Evolutionary conservation across 345 rosid species (phyloP).

Genomic region (Diplotaxis tenuifolia): DNA sequence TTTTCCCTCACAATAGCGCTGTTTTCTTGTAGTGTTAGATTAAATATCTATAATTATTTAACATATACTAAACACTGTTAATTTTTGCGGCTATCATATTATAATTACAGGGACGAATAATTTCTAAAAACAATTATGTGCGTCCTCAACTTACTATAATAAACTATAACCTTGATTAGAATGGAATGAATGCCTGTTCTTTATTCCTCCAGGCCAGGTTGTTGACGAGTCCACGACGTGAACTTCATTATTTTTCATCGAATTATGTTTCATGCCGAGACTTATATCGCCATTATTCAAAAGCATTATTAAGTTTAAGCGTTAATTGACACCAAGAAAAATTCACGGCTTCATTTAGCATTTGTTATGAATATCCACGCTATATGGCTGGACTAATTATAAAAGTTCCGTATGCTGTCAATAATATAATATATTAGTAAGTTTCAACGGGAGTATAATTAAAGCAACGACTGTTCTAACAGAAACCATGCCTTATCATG

Average conservation of each 20-base stretch:
- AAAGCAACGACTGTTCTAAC: background rate
- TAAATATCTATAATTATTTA: background rate
- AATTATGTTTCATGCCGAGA: background rate
- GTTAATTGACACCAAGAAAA: background rate
- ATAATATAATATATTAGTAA: background rate
- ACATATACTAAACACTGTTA: background rate
- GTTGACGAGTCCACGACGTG: background rate
- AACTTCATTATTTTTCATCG: background rate
- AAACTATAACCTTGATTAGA: too few relatives aligned
- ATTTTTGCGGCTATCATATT: too few relatives aligned
- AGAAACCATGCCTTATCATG: too few relatives aligned
- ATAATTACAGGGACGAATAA: too few relatives aligned
- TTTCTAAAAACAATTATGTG: too few relatives aligned
- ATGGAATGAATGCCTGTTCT: background rate
- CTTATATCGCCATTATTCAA: background rate
- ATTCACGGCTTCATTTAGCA: background rate
- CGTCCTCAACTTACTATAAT: too few relatives aligned
- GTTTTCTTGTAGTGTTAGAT: too few relatives aligned
- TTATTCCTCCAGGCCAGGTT: background rate
- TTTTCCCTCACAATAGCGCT: too few relatives aligned
- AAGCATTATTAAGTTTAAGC: background rate
- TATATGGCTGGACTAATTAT: background rate
- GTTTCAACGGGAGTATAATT: background rate
- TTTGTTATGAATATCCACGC: background rate
- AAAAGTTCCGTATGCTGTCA: background rate